Evolutionary conservation across 306 rosid species (phyloP).

Genomic region (Astragalus glycyphyllos): DNA sequence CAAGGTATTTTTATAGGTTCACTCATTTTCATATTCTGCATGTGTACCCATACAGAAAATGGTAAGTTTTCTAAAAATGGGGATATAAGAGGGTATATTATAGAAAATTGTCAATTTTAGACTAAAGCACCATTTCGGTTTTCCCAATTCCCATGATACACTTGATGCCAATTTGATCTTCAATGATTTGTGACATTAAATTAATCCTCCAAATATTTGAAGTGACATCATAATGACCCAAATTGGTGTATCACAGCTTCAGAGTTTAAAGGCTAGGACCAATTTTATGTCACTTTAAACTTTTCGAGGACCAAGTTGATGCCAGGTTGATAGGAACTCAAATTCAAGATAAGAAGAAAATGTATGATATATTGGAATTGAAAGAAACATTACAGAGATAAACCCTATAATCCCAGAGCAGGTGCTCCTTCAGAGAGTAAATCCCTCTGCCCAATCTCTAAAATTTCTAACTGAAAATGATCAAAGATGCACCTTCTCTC

Average conservation of each 20-base stretch:
- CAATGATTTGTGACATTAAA: conserved; percentile 18
- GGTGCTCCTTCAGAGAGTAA: no score
- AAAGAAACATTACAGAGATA: no score
- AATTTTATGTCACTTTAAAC: background rate
- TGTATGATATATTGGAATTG: no score
- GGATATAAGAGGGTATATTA: background rate
- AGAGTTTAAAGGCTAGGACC: background rate
- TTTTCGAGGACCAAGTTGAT: conserved; percentile 10
- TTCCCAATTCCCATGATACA: background rate
- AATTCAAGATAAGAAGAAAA: no score
- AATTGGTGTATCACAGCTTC: conserved; percentile 8
- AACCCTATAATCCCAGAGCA: no score
- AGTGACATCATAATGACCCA: conserved; percentile 2
- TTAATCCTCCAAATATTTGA: background rate
- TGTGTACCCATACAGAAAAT: conserved; percentile 1
- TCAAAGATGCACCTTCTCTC: no score
- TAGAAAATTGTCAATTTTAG: background rate
- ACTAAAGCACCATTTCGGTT: background rate
- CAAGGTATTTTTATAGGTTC: background rate
- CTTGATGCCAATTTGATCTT: background rate
- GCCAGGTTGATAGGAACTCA: no score
- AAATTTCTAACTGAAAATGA: no score
- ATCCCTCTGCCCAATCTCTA: no score
- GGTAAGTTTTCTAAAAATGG: background rate
- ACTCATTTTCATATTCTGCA: background rate